These are phyloP conservation scores for Sedum album DNA, from an alignment of 164 flowering plant genomes.

Conservation along the genomic window DNA sequence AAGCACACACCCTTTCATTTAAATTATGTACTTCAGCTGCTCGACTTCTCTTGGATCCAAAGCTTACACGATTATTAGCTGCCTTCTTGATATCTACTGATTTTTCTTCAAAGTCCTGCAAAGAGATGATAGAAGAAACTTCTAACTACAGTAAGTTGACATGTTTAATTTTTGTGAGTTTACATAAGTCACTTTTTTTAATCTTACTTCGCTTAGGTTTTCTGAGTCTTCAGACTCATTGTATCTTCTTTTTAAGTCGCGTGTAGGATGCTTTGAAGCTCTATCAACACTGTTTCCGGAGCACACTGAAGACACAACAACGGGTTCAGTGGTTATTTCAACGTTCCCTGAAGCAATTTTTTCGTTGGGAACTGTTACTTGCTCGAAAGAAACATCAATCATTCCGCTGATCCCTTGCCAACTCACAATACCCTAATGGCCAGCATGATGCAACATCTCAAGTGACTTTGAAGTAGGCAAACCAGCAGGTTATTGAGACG, in stretches of 20 bases:
- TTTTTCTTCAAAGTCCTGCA: slow-evolving; percentile 83
- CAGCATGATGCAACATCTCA: slow-evolving; percentile 20
- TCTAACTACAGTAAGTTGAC: background rate
- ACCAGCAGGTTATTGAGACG: slow-evolving; percentile 17
- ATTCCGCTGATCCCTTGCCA: slow-evolving; percentile 19
- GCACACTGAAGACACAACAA: slow-evolving; percentile 69
- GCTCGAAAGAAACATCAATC: slow-evolving; percentile 20
- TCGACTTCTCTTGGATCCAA: slow-evolving; percentile 75
- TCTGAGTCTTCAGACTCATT: slow-evolving; percentile 54
- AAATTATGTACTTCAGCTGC: slow-evolving; percentile 98
- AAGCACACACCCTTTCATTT: slow-evolving; percentile 76
- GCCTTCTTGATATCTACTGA: slow-evolving; percentile 47
- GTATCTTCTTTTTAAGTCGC: slow-evolving; percentile 46
- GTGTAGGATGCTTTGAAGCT: slow-evolving; percentile 40
- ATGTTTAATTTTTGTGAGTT: background rate
- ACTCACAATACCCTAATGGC: slow-evolving; percentile 20
- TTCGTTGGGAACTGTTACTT: slow-evolving; percentile 23
- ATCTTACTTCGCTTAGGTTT: slow-evolving; percentile 67
- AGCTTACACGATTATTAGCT: slow-evolving; percentile 27
- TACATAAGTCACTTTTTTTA: no score
- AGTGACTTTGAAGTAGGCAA: slow-evolving; percentile 18
- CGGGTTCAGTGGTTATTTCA: slow-evolving; percentile 28
- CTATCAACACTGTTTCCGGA: slow-evolving; percentile 61
- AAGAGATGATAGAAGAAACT: background rate
- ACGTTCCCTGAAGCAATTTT: no score